Evolutionary conservation across 441 rosid genomes (phyloP), one percentile per base, ranked within the genome.

Genomic region (Macaranga tanarius): DNA sequence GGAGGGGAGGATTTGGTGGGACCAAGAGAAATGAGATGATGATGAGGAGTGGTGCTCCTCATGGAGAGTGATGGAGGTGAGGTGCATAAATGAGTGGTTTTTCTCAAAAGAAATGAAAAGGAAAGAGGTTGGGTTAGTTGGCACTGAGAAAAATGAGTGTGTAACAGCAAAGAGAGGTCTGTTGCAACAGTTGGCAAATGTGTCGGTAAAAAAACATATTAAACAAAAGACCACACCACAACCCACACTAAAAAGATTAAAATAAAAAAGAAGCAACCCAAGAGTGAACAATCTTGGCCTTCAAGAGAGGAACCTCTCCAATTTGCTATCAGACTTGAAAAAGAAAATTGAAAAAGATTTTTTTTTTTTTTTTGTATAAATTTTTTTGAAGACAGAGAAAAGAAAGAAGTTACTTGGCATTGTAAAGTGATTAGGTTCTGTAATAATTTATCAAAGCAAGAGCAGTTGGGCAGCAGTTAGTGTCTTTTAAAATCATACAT

Each of bases 161-260:
- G 88, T 78, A 84, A 90, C 93, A 89, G 90, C 90, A 80, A 84
- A 84, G 84, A 85, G 83, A 73, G 83, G 82, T 73, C 86, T 86
- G 88, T 75, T 80, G 83, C 83, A 80, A 86, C 83, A 82, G 97
- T 86, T 87, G 95, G 92, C 92, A 83, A 84, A 69, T 84, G 78
- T 88, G 96, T 87, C 91, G 82, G 93, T 85, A 66, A 31, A 31
- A 31, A 31, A 31, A 31, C 38, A 31, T 2, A 31, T 31, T 2
- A 5, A 31, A 84, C 2, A 40, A 40, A 40, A 40, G 44, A 40
- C 9, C 44, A 40, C 2, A 40, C 9, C 44, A 2, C 31, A 28
- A 28, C 31, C 31, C 31, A 28, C 31, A 28, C 31, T 3, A 5
- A 42, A 10, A 6, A 42, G 11, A 42, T 0, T 42, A 42, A 26